Evolutionary conservation across 306 rosid genomes (phyloP).

Genomic region (Casuarina equisetifolia): DNA sequence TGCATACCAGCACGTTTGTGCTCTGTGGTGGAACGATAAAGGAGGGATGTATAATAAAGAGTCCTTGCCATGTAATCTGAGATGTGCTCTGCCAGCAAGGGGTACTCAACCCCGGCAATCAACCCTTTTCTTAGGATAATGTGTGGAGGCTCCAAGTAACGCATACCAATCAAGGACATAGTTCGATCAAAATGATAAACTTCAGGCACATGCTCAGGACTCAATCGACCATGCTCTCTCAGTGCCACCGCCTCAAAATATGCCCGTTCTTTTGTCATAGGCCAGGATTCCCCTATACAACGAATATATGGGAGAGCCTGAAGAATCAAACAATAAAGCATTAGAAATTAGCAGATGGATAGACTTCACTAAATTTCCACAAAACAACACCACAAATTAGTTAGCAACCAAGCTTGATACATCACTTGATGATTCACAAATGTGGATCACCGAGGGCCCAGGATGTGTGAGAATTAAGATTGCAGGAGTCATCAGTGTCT

Average conservation of each 20-base stretch:
- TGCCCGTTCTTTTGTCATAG: constrained; percentile 89
- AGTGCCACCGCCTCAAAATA: constrained; percentile 74
- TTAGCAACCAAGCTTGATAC: neutral
- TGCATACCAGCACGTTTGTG: constrained; percentile 75
- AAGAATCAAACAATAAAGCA: neutral
- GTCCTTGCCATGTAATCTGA: constrained; percentile 80
- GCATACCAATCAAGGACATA: constrained; percentile 87
- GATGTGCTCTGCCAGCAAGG: constrained; percentile 66
- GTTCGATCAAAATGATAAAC: constrained; percentile 82
- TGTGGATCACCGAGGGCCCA: neutral
- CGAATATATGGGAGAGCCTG: constrained; percentile 91
- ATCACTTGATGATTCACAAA: neutral
- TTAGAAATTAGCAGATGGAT: neutral
- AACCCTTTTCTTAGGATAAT: constrained; percentile 85
- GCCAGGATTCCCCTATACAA: constrained; percentile 93
- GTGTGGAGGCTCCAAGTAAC: constrained; percentile 89
- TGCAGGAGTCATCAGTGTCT: neutral
- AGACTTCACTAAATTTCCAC: neutral
- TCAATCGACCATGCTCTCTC: constrained; percentile 37
- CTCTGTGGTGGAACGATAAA: constrained; percentile 63
- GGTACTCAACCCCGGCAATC: constrained; percentile 80
- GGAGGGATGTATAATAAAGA: constrained; percentile 75
- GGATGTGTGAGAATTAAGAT: neutral
- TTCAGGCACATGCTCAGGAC: constrained; percentile 76
- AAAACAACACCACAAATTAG: neutral